These are phyloP conservation scores for Spathaspora gorwiae DNA, from an alignment of 805 yeast species.

Conservation along the genomic window DNA sequence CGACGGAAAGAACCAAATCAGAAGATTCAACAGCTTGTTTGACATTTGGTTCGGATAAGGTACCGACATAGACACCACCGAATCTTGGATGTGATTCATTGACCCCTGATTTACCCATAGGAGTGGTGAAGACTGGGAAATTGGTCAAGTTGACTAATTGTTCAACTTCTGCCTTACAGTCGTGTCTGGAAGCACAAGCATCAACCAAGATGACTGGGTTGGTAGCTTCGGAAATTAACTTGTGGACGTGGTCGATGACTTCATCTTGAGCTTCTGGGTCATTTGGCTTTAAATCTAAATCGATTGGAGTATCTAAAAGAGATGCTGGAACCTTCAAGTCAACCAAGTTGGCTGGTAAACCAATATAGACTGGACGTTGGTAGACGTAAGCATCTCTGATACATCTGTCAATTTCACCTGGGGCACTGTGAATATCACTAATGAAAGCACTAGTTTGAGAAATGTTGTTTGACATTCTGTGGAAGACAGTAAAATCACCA, in stretches of 20 bases:
- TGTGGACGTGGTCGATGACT: conserved; percentile 37
- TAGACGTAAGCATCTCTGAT: conserved; percentile 64
- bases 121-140: conserved; percentile 81
- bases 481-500: conserved; percentile 52
- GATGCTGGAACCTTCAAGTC: conserved; percentile 57
- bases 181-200: conserved; percentile 83
- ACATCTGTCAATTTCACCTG: conserved; percentile 67
- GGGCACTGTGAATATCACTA: conserved; percentile 61
- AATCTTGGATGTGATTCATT: conserved; percentile 69
- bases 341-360: conserved; percentile 76
- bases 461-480: conserved; percentile 71
- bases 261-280: conserved; percentile 35
- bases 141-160: conserved; percentile 61
- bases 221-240: conserved; percentile 51
- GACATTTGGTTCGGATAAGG: conserved; percentile 51
- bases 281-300: conserved; percentile 43
- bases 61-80: conserved; percentile 84
- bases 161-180: conserved; percentile 58
- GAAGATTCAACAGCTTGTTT: conserved; percentile 35
- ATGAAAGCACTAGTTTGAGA: conserved; percentile 63
- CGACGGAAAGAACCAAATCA: conserved; percentile 74
- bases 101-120: conserved; percentile 83
- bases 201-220: conserved; percentile 77
- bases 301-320: conserved; percentile 60
- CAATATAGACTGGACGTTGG: conserved; percentile 81